A percentile compares a stretch with the other conserved stretches of the same genome.
phyloP scores from a whole-genome alignment of 2,329 filamentous ascomycete genomes.

The Fusarium siculi region DNA sequence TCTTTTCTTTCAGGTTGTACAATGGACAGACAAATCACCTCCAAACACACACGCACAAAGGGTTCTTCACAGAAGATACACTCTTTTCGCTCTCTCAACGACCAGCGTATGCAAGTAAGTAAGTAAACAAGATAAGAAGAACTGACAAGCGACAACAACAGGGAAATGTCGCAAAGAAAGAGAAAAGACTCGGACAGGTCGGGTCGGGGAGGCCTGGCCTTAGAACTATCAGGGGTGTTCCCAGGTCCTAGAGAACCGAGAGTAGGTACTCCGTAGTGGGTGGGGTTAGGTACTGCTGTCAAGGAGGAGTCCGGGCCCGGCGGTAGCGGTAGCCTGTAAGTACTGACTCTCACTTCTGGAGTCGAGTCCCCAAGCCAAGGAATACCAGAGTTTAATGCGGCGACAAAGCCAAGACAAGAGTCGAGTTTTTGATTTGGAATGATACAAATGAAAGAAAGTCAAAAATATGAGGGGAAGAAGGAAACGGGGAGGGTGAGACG shows the following conservation, averaged over 20 bases:
- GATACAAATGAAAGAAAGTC: not conserved
- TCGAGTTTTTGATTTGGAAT: conserved; percentile 11
- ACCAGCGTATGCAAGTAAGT: conserved; percentile 34
- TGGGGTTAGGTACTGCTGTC: conserved; percentile 17
- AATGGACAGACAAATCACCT: conserved; percentile 12
- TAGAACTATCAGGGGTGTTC: conserved; percentile 31
- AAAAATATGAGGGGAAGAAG: not conserved
- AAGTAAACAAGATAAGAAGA: conserved; percentile 30
- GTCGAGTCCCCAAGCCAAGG: conserved; percentile 2
- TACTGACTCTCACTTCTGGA: not conserved
- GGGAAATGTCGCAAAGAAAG: conserved; percentile 36
- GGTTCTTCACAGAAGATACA: not conserved
- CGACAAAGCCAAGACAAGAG: not conserved
- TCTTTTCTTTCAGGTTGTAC: conserved; percentile 35
- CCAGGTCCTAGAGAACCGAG: conserved; percentile 34
- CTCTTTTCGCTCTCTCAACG: conserved; percentile 13
- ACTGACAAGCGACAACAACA: conserved; percentile 3
- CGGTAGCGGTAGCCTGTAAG: not conserved
- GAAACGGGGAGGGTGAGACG: conserved; percentile 14
- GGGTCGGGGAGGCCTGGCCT: conserved; percentile 19
- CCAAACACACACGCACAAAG: not conserved
- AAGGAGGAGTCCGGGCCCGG: conserved; percentile 31
- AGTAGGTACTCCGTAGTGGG: conserved; percentile 19
- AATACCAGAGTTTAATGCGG: not conserved
- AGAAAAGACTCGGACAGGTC: conserved; percentile 9